phyloP scores from a whole-genome alignment of 116 monocot species.

The Posidonia oceanica region DNA sequence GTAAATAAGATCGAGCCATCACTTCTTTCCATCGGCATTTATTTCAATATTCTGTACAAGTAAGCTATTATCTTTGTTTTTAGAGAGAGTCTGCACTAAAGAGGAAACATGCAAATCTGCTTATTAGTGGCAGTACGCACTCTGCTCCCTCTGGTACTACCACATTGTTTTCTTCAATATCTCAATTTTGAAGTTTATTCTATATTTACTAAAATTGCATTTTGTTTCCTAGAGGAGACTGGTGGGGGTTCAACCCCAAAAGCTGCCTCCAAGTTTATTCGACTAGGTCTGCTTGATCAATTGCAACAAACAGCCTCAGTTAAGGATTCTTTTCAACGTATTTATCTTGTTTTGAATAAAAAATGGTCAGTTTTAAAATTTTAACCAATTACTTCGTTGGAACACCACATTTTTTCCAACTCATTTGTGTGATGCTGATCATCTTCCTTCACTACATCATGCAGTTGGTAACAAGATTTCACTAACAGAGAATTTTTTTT shows the following conservation, averaged over 20 bases:
- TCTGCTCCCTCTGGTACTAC: slow-evolving; percentile 11
- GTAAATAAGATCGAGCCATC: slow-evolving; percentile 14
- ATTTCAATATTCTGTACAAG: background rate
- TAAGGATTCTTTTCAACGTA: slow-evolving; percentile 28
- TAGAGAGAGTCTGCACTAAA: slow-evolving; percentile 52
- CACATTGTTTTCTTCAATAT: too few species aligned
- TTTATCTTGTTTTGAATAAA: background rate
- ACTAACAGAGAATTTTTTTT: background rate
- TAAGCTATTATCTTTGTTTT: background rate
- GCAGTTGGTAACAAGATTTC: background rate
- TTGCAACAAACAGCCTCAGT: slow-evolving; percentile 18
- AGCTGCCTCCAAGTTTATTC: background rate
- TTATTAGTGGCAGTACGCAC: slow-evolving; percentile 11
- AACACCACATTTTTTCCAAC: too few species aligned
- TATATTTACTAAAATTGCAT: background rate
- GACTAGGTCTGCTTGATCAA: background rate
- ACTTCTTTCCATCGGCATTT: background rate
- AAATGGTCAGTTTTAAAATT: background rate
- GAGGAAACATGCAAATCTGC: slow-evolving; percentile 33
- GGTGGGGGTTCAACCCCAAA: background rate
- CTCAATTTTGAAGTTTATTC: too few species aligned
- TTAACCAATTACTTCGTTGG: background rate
- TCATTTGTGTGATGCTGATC: too few species aligned
- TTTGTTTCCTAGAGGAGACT: background rate
- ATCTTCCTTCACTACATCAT: too few species aligned